Conservation (phyloP, 2,329 filamentous ascomycete genomes). For the Pseudomassariella vexata region DNA sequence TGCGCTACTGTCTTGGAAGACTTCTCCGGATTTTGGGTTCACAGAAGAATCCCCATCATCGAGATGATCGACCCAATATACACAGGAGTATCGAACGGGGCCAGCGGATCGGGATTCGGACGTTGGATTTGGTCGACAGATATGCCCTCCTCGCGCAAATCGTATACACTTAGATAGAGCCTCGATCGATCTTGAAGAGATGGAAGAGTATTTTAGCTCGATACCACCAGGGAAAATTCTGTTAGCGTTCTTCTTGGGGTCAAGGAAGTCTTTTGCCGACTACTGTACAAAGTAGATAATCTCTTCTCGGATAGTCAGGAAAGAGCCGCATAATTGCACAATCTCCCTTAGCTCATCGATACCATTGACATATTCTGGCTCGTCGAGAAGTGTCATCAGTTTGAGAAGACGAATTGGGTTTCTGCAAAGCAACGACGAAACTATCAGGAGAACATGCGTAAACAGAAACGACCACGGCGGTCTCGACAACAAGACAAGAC, state of each 20-base stretch:
- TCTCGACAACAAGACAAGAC: no score
- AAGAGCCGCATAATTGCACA: slow-evolving; percentile 31
- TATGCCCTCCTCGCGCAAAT: slow-evolving; percentile 16
- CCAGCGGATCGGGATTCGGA: slow-evolving; percentile 20
- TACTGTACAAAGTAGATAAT: slow-evolving; percentile 32
- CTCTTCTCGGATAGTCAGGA: slow-evolving; percentile 26
- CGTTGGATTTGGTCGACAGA: slow-evolving; percentile 14
- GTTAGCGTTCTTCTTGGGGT: slow-evolving; percentile 8
- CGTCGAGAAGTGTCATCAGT: no score
- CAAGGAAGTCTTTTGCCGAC: slow-evolving; percentile 36
- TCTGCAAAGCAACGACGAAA: no score
- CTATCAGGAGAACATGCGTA: no score
- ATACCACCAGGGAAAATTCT: slow-evolving; percentile 23
- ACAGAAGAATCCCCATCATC: slow-evolving; percentile 2
- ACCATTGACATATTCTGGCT: no score
- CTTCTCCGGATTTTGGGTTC: neutral
- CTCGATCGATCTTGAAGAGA: slow-evolving; percentile 29
- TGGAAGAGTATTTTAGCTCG: slow-evolving; percentile 17
- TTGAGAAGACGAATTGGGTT: no score
- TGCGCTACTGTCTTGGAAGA: slow-evolving; percentile 15
- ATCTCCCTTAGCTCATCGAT: slow-evolving; percentile 16
- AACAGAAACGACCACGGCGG: no score
- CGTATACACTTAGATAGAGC: slow-evolving; percentile 25
- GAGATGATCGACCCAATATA: slow-evolving; percentile 29
- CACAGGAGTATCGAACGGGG: slow-evolving; percentile 23